These are phyloP conservation scores for Marvania coccoides DNA, from an alignment of 139 green algal species.

Conservation along the genomic window DNA sequence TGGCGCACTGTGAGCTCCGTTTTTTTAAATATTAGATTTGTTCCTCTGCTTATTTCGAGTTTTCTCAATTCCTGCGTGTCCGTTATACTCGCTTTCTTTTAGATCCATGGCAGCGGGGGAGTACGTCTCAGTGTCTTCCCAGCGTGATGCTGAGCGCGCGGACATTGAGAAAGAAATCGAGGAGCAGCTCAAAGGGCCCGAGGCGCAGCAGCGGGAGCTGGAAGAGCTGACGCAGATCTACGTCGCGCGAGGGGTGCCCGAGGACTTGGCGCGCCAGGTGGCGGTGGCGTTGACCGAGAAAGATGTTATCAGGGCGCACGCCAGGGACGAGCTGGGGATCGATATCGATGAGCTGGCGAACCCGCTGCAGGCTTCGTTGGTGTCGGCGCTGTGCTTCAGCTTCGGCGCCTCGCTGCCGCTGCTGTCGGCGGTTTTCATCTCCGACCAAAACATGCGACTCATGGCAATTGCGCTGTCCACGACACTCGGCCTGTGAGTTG, in stretches of 20 bases:
- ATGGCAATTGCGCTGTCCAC: conserved; percentile 30
- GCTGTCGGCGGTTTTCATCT: conserved; percentile 53
- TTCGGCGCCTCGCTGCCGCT: conserved; percentile 62
- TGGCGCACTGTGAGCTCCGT: conserved; percentile 49
- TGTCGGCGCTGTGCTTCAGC: conserved; percentile 51
- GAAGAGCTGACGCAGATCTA: conserved; percentile 75
- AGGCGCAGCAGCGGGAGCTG: conserved; percentile 46
- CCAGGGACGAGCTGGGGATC: conserved; percentile 84
- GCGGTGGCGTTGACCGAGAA: conserved; percentile 48
- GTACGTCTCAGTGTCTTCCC: conserved; percentile 62
- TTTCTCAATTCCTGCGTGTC: not conserved
- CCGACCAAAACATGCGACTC: conserved; percentile 26
- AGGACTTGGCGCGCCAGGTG: conserved; percentile 47
- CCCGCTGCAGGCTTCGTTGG: conserved; percentile 54
- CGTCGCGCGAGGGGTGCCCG: conserved; percentile 47
- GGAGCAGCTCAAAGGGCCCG: conserved; percentile 56
- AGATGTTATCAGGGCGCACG: conserved; percentile 77
- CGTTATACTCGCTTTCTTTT: no score
- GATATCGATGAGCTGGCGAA: conserved; percentile 81
- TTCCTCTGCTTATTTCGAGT: not conserved
- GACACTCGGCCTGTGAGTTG: conserved; percentile 13
- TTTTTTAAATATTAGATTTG: conserved; percentile 27
- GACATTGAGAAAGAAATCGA: conserved; percentile 75
- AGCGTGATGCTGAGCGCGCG: conserved; percentile 56
- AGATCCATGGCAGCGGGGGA: conserved; percentile 56